Conservation (phyloP, 2,329 filamentous ascomycete species). For the Didymella segeticola region DNA sequence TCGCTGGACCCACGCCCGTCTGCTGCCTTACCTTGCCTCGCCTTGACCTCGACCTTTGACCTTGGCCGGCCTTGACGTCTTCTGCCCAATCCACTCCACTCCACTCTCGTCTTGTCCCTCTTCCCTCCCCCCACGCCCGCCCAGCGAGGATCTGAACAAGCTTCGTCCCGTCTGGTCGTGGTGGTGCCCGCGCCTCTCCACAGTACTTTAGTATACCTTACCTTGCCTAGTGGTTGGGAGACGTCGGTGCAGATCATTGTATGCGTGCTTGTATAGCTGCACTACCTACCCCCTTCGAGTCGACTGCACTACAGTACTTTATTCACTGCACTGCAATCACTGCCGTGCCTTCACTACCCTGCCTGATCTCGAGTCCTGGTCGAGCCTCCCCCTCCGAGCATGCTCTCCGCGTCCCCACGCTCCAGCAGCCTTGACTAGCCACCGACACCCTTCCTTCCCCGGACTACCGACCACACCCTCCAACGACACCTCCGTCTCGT, state of each 20-base stretch:
- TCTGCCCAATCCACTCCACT: too few species aligned
- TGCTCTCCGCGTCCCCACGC: constrained; percentile 10
- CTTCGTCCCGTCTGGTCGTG: constrained; percentile 3
- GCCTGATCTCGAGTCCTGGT: too few species aligned
- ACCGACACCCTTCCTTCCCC: constrained; percentile 13
- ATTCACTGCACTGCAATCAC: too few species aligned
- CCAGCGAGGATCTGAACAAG: constrained; percentile 4
- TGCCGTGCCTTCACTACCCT: too few species aligned
- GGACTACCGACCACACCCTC: constrained; percentile 3
- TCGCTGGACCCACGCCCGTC: neutral
- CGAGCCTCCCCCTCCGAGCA: constrained; percentile 1
- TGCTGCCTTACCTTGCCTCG: too few species aligned
- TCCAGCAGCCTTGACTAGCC: constrained; percentile 11
- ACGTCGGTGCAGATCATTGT: constrained; percentile 12
- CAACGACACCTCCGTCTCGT: constrained; percentile 15
- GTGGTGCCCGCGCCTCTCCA: constrained; percentile 6
- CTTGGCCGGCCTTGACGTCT: too few species aligned
- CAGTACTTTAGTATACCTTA: too few species aligned
- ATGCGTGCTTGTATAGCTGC: constrained; percentile 7
- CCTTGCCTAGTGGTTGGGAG: too few species aligned
- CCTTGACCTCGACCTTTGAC: too few species aligned
- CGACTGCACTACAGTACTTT: too few species aligned
- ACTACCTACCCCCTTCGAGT: constrained; percentile 9
- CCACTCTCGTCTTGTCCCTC: constrained; percentile 1
- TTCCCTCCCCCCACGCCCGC: constrained; percentile 4